Percentiles rank a stretch among this genome's conserved stretches.
These are phyloP conservation scores for Straminergon stramineum DNA, from an alignment of 225 moss, liverwort and hornwort species.

Conservation along the genomic window DNA sequence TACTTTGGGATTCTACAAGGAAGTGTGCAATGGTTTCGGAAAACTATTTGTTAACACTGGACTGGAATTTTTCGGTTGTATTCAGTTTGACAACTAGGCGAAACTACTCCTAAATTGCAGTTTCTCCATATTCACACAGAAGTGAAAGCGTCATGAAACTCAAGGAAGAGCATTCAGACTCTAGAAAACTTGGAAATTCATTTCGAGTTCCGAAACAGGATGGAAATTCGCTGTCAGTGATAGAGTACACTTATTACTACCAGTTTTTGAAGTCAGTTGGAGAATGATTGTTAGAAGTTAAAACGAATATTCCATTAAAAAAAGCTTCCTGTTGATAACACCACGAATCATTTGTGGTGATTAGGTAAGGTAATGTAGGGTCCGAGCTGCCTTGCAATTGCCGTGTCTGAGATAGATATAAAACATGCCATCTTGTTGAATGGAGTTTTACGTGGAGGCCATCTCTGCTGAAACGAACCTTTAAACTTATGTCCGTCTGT, in stretches of 20 bases:
- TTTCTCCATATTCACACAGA: background rate
- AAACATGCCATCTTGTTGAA: background rate
- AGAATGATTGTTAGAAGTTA: background rate
- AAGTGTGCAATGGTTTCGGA: no score
- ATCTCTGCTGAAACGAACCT: background rate
- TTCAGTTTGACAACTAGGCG: background rate
- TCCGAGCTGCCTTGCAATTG: background rate
- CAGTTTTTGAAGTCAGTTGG: background rate
- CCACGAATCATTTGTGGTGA: background rate
- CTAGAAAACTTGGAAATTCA: background rate
- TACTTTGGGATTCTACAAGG: background rate
- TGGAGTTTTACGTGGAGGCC: background rate
- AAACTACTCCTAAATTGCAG: background rate
- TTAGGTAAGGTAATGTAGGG: background rate
- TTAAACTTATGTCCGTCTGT: background rate
- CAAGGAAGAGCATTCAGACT: background rate
- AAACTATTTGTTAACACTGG: background rate
- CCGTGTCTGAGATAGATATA: background rate
- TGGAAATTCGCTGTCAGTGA: background rate
- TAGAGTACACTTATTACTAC: background rate
- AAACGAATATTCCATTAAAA: background rate
- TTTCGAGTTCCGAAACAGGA: background rate
- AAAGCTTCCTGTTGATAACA: background rate
- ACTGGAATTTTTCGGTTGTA: background rate
- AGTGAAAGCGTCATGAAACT: background rate